phyloP scores from a whole-genome alignment of 169 alveolate genomes.

The Plasmodium chabaudi region DNA sequence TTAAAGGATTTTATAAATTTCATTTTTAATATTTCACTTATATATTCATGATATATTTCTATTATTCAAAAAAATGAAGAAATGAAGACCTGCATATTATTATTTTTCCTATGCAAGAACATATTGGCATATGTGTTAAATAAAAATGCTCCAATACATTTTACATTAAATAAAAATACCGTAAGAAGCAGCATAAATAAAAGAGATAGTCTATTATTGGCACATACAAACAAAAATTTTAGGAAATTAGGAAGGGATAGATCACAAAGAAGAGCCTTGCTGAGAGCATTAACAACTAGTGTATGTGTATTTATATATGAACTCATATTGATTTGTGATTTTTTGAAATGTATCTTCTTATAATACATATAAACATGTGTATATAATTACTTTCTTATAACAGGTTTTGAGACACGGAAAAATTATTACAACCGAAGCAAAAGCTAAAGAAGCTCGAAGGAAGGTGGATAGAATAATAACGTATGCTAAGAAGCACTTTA shows the following conservation, averaged over 20 bases:
- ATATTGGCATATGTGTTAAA: constrained; percentile 38
- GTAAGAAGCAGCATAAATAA: constrained; percentile 21
- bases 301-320: constrained; percentile 4
- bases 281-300: constrained; percentile 85
- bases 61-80: constrained; percentile 31
- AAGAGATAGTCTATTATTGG: constrained; percentile 39
- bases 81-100: constrained; percentile 54
- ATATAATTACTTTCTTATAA: neutral
- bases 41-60: no score
- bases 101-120: constrained; percentile 47
- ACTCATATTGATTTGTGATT: neutral
- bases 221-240: constrained; percentile 63
- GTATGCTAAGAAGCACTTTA: constrained; percentile 79
- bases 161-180: constrained; percentile 19
- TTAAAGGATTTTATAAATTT: no score
- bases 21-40: no score
- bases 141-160: constrained; percentile 10
- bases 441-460: constrained; percentile 85
- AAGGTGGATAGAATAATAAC: constrained; percentile 85
- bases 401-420: constrained; percentile 81
- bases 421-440: constrained; percentile 84
- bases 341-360: neutral
- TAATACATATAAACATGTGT: constrained; percentile 10
- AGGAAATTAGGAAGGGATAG: constrained; percentile 81
- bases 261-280: constrained; percentile 83